These are phyloP conservation scores for Fusarium sp. DNA, from an alignment of 2,329 filamentous ascomycete genomes.

Conservation along the genomic window DNA sequence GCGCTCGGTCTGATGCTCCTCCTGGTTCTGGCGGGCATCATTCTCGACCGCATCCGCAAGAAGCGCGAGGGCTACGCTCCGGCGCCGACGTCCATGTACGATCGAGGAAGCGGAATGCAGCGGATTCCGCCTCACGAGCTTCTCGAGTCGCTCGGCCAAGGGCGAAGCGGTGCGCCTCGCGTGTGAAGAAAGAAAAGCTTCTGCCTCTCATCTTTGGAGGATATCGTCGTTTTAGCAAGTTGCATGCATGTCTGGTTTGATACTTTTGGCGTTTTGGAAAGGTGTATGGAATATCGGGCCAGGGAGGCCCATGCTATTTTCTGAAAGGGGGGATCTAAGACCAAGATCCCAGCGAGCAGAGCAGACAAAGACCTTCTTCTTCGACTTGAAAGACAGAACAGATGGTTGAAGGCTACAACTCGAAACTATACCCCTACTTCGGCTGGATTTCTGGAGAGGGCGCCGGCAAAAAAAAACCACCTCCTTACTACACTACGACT, in stretches of 20 bases:
- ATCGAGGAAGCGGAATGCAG: conserved; percentile 65
- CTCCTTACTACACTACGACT: conserved; percentile 1
- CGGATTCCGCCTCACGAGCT: conserved; percentile 68
- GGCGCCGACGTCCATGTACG: conserved; percentile 72
- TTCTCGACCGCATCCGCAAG: conserved; percentile 78
- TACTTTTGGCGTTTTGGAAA: conserved; percentile 51
- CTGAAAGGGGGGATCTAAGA: conserved; percentile 23
- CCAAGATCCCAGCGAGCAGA: conserved; percentile 26
- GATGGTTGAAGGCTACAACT: conserved; percentile 22
- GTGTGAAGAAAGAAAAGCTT: conserved; percentile 51
- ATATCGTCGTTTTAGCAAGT: conserved; percentile 43
- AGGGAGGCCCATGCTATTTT: conserved; percentile 33
- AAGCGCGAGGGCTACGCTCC: conserved; percentile 80
- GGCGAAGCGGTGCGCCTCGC: conserved; percentile 58
- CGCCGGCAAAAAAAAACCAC: not conserved
- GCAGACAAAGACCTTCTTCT: conserved; percentile 10
- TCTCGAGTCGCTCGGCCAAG: conserved; percentile 61
- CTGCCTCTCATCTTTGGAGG: conserved; percentile 12
- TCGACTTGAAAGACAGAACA: conserved; percentile 8
- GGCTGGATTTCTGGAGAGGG: conserved; percentile 36
- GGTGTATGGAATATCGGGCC: conserved; percentile 40
- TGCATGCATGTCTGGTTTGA: conserved; percentile 43
- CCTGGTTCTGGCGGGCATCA: conserved; percentile 75
- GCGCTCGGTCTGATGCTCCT: conserved; percentile 79
- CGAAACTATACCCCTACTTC: conserved; percentile 34